Evolutionary conservation across 106 monocot genomes (phyloP).

Genomic region (Dendrobium chrysotoxum): DNA sequence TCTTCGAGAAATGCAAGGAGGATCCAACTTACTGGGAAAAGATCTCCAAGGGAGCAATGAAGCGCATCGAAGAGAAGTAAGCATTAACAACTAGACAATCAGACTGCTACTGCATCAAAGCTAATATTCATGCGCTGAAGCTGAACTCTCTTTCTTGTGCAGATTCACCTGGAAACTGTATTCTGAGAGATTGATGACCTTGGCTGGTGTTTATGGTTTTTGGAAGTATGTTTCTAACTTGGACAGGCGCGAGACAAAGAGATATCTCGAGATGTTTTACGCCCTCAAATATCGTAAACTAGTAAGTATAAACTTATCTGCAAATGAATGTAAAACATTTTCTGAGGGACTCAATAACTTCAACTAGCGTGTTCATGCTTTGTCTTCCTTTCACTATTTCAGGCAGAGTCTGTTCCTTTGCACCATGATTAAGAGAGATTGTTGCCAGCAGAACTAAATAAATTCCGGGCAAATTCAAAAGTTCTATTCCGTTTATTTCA

Average conservation of each 20-base stretch:
- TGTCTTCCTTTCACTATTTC: background rate
- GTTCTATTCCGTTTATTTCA: no score
- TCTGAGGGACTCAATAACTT: no score
- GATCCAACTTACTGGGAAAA: conserved; percentile 25
- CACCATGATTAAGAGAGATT: background rate
- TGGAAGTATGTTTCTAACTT: conserved; percentile 41
- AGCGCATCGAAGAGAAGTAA: conserved; percentile 34
- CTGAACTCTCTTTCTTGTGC: background rate
- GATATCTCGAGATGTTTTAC: conserved; percentile 44
- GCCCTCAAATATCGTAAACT: conserved; percentile 37
- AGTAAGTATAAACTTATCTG: conserved; percentile 10
- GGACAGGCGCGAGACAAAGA: conserved; percentile 30
- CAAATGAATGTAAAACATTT: no score
- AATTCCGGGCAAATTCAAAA: no score
- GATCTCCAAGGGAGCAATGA: conserved; percentile 25
- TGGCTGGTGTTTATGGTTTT: conserved; percentile 38
- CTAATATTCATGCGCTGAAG: no score
- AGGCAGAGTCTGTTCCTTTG: background rate
- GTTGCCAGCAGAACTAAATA: background rate
- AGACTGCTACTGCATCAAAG: no score
- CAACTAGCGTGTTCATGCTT: no score
- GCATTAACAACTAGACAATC: no score
- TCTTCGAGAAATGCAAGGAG: conserved; percentile 30
- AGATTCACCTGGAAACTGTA: conserved; percentile 44
- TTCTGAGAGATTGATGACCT: conserved; percentile 40